Conservation (phyloP, 2,329 filamentous ascomycete species). For the Microcyclospora tardicrescens region DNA sequence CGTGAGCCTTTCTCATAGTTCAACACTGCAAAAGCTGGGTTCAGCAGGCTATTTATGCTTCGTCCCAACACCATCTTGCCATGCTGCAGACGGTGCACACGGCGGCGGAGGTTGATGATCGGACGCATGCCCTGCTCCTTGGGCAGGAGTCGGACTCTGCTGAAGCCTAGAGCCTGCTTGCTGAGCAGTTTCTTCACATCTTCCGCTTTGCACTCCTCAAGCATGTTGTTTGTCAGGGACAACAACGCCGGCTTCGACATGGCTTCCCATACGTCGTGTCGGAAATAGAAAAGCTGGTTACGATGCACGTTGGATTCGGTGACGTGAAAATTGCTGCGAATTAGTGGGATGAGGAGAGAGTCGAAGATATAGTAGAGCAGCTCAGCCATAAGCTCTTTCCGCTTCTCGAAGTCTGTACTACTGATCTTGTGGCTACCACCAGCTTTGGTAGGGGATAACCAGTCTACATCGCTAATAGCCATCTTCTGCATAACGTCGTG, state of each 20-base stretch:
- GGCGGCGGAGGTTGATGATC: conserved; percentile 72
- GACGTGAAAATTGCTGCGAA: conserved; percentile 82
- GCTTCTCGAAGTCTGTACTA: conserved; percentile 59
- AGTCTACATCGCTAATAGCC: conserved; percentile 39
- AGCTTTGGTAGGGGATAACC: conserved; percentile 51
- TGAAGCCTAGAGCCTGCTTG: conserved; percentile 57
- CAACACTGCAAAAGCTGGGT: conserved; percentile 62
- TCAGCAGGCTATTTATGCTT: conserved; percentile 59
- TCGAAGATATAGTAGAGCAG: conserved; percentile 90
- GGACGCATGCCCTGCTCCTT: conserved; percentile 66
- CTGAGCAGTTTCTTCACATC: conserved; percentile 47
- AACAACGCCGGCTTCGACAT: conserved; percentile 61
- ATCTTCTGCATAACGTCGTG: conserved; percentile 66
- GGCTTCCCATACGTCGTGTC: conserved; percentile 79
- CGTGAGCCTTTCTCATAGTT: conserved; percentile 54
- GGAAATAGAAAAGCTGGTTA: conserved; percentile 80
- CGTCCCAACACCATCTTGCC: conserved; percentile 43
- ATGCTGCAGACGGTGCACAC: conserved; percentile 40
- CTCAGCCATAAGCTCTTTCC: conserved; percentile 66
- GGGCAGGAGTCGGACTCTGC: conserved; percentile 67
- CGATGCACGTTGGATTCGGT: conserved; percentile 76
- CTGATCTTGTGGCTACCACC: conserved; percentile 44
- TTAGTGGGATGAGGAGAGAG: conserved; percentile 74
- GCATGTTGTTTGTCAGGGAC: conserved; percentile 56
- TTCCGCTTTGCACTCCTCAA: conserved; percentile 57